Evolutionary conservation across 129 eudicot genomes (phyloP).

Genomic region (Arctium minus): DNA sequence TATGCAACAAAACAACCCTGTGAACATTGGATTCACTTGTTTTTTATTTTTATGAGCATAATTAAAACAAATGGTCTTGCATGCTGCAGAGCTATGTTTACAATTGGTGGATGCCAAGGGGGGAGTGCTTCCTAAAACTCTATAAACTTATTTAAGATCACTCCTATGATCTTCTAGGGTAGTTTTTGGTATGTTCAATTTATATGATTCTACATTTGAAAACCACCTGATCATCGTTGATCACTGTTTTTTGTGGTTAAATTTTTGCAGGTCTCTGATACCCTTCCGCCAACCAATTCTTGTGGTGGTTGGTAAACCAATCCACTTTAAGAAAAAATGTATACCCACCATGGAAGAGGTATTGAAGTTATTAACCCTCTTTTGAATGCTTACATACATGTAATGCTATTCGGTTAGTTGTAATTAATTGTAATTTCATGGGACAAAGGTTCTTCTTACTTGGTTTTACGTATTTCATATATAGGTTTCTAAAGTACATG

Average conservation of each 20-base stretch:
- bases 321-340: conserved; percentile 49
- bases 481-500: conserved; percentile 61
- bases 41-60: neutral
- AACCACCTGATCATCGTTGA: neutral
- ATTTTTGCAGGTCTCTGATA: conserved; percentile 54
- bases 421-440: neutral
- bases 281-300: conserved; percentile 71
- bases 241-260: neutral
- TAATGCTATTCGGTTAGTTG: neutral
- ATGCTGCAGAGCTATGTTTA: conserved; percentile 53
- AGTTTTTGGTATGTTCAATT: conserved; percentile 54
- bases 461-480: neutral
- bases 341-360: conserved; percentile 86
- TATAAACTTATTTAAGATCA: conserved; percentile 63
- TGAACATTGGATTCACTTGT: neutral
- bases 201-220: neutral
- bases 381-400: neutral
- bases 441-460: neutral
- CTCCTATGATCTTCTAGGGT: conserved; percentile 78
- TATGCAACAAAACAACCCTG: neutral
- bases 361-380: conserved; percentile 2
- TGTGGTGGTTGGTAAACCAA: conserved; percentile 86
- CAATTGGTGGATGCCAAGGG: conserved; percentile 89
- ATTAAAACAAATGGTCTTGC: neutral
- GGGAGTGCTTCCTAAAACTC: conserved; percentile 50